phyloP scores from a whole-genome alignment of 2,329 filamentous ascomycete species.

The Drechslerella coelobrocha region DNA sequence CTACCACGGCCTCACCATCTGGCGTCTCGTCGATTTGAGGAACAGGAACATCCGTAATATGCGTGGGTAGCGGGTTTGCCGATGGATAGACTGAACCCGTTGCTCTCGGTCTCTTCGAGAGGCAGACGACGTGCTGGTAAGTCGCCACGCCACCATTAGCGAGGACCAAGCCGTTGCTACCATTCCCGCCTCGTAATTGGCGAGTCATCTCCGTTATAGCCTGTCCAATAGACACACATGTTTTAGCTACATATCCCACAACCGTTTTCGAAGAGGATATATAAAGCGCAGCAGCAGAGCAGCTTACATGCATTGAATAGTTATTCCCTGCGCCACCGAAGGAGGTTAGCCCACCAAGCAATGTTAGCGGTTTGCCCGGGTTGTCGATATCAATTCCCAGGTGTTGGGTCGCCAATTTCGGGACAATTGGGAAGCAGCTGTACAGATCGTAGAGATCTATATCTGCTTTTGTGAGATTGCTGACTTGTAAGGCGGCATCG shows the following conservation, averaged over 20 bases:
- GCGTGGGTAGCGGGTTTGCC: constrained; percentile 60
- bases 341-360: constrained; percentile 71
- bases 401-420: constrained; percentile 70
- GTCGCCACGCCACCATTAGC: constrained; percentile 72
- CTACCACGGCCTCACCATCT: constrained; percentile 64
- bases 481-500: constrained; percentile 63
- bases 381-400: constrained; percentile 63
- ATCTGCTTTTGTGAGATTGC: constrained; percentile 62
- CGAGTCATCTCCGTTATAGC: constrained; percentile 66
- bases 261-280: neutral
- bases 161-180: constrained; percentile 65
- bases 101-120: constrained; percentile 62
- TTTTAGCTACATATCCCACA: neutral
- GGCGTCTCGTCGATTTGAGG: constrained; percentile 60
- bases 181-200: constrained; percentile 62
- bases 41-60: constrained; percentile 58
- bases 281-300: neutral
- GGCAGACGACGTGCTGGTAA: constrained; percentile 69
- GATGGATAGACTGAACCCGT: constrained; percentile 61
- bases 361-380: constrained; percentile 64
- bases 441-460: constrained; percentile 71
- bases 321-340: constrained; percentile 76
- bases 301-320: constrained; percentile 70
- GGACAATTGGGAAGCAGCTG: constrained; percentile 73
- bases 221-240: constrained; percentile 53